A percentile compares a stretch with the other conserved stretches of the same genome.
Evolutionary conservation across 2,329 filamentous ascomycete species (phyloP).

Genomic region (Aspergillus pseudoglaucus): DNA sequence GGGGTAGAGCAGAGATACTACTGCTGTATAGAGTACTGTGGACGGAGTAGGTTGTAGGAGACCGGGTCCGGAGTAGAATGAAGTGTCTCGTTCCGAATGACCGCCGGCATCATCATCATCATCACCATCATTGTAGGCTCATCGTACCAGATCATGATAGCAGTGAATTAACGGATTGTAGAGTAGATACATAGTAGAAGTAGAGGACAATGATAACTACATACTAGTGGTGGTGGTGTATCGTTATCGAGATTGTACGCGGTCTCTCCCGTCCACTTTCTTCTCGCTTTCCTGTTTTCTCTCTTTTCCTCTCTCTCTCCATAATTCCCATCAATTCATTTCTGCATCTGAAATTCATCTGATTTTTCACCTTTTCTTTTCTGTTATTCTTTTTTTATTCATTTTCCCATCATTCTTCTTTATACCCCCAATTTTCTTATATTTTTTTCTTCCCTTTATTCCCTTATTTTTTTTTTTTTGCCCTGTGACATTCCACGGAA

Average conservation of each 20-base stretch:
- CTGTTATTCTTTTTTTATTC: constrained; percentile 6
- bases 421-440: constrained; percentile 4
- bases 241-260: no score
- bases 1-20: no score
- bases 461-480: neutral
- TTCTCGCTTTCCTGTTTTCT: neutral
- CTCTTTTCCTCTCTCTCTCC: constrained; percentile 1
- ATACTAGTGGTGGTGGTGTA: neutral
- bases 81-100: no score
- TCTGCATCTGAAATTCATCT: constrained; percentile 11
- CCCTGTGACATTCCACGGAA: neutral
- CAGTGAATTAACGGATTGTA: no score
- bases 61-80: no score
- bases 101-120: no score
- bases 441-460: constrained; percentile 1
- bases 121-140: no score
- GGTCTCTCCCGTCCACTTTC: no score
- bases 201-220: neutral
- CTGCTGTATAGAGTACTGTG: no score
- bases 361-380: constrained; percentile 4
- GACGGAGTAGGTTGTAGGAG: no score
- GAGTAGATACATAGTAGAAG: neutral
- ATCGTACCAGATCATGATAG: no score
- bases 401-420: constrained; percentile 1
- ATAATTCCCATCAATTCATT: constrained; percentile 6